Evolutionary conservation across 1,284 basidiomycete species (phyloP).

Genomic region (Ceratobasidium sp.): DNA sequence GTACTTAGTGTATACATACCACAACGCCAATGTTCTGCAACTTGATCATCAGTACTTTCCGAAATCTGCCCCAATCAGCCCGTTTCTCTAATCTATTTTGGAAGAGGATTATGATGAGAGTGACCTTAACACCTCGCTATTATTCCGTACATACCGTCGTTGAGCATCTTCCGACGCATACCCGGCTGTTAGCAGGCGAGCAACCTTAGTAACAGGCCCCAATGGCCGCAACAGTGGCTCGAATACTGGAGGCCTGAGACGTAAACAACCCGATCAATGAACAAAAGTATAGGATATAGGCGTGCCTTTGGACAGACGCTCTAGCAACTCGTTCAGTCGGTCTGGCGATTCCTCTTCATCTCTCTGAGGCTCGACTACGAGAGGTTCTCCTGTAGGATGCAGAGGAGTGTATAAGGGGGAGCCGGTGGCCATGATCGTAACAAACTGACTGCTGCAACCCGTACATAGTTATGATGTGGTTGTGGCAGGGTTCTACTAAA

Average conservation of each 20-base stretch:
- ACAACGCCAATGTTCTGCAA: constrained; percentile 43
- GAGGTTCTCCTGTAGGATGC: constrained; percentile 5
- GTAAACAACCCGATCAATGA: neutral
- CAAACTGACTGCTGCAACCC: neutral
- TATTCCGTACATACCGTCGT: constrained; percentile 8
- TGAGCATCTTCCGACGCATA: constrained; percentile 21
- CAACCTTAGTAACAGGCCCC: neutral
- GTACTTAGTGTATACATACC: neutral
- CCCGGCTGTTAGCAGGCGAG: constrained; percentile 23
- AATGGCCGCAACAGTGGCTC: constrained; percentile 8
- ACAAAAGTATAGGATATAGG: neutral
- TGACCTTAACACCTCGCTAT: neutral
- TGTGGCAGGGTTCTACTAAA: too few relatives aligned
- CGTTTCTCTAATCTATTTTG: constrained; percentile 26
- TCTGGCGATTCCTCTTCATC: constrained; percentile 2
- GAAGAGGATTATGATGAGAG: neutral
- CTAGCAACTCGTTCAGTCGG: constrained; percentile 6
- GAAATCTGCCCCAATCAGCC: constrained; percentile 38
- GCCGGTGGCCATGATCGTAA: neutral
- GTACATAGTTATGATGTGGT: neutral
- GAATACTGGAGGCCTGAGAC: neutral
- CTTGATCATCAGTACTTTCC: constrained; percentile 41
- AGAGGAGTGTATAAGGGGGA: constrained; percentile 2
- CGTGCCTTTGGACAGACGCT: neutral
- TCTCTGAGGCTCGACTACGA: neutral